Base-by-base conservation (phyloP, 306 rosid genomes). In the Cajanus cajan region DNA sequence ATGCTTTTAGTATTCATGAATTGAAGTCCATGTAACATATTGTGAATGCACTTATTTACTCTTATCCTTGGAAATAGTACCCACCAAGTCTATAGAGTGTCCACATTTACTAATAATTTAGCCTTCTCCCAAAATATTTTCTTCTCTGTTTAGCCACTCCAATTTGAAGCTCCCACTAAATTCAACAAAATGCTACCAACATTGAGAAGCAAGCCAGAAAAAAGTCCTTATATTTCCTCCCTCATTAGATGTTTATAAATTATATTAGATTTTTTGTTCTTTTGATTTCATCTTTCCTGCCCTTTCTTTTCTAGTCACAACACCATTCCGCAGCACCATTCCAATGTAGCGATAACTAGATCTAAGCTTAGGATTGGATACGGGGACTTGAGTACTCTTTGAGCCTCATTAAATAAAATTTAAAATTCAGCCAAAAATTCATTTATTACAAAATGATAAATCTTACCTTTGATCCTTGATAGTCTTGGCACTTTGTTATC, bases 281-380 rank as follows among this genome's bases (percentile, higher is more conserved):
- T n/a, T 0, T 4, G n/a, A 8, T 28, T 71, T 10, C 16, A 25
- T 74, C 34, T 16, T 54, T 62, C 21, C 4, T 10, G 40, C 65
- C 57, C 11, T 44, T 44, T 12, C 6, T 64, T 36, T 16, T 8
- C 39, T 48, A 47, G 16, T 31, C 64, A 21, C 51, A 36, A 14
- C n/a, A 21, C 51, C 15, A 21, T 22, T 37, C 9, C 9, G 7
- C 6, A n/a, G n/a, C n/a, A n/a, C n/a, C n/a, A n/a, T 28, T 28
- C 25, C 62, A 33, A 28, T 40, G 15, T 45, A 36, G 48, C 37
- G 45, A 37, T 36, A 33, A 47, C 7, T 76, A 13, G 64, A 47
- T 76, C 33, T 77, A 55, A 50, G 74, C 25, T 50, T 65, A 31
- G 28, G 8, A 36, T 15, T 64, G 80, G 71, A 37, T 45, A 33